These are phyloP conservation scores for Castanospermum australe DNA, from an alignment of 306 rosid species.

Conservation along the genomic window DNA sequence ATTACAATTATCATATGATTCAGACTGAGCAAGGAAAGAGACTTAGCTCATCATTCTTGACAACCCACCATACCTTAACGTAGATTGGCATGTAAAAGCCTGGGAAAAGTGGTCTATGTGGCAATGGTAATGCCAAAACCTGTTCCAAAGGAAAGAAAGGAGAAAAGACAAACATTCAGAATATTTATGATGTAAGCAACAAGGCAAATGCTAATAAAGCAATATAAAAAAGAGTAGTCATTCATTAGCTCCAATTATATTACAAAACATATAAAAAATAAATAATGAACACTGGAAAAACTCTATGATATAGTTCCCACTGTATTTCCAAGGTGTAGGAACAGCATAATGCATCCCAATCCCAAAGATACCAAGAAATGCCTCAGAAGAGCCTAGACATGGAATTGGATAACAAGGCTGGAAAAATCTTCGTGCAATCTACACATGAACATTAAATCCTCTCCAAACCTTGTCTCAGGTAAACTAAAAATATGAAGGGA, in stretches of 20 bases:
- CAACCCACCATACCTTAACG: constrained; percentile 71
- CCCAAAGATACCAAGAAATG: background rate
- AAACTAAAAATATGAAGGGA: background rate
- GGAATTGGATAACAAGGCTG: background rate
- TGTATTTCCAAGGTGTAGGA: background rate
- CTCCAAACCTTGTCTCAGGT: background rate
- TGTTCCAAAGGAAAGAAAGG: constrained; percentile 33
- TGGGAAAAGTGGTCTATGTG: constrained; percentile 94
- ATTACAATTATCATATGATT: constrained; percentile 7
- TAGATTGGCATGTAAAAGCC: constrained; percentile 98
- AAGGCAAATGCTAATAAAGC: background rate
- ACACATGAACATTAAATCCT: background rate
- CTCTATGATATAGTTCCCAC: background rate
- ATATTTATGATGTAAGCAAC: constrained; percentile 2
- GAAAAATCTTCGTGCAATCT: background rate
- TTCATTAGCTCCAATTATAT: constrained; percentile 9
- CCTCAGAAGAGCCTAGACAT: background rate
- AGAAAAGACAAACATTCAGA: background rate
- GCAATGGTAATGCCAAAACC: constrained; percentile 98
- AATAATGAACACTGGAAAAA: background rate
- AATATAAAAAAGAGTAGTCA: background rate
- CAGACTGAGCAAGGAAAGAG: background rate
- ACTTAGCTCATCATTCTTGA: constrained; percentile 4
- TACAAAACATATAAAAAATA: background rate
- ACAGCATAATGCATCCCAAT: constrained; percentile 16